Evolutionary conservation across 495 filamentous ascomycete species (phyloP), one percentile per base, ranked within the genome.

Genomic region (Penicillium canescens): DNA sequence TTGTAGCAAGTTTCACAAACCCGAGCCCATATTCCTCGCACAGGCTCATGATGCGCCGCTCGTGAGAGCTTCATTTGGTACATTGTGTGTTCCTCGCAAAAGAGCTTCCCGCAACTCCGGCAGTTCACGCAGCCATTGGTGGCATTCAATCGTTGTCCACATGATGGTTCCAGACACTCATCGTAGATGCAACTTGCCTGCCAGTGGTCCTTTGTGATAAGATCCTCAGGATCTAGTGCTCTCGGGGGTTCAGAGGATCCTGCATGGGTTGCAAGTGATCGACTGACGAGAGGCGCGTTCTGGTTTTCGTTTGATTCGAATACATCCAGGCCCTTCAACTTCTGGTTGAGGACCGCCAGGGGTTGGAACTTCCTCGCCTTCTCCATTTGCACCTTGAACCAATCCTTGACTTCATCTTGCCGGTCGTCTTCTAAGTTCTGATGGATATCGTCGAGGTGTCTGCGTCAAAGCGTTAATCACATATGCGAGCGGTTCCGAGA

Each of bases 1-100:
- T 96, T 98, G 72, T 93, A 98, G 69, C 94, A 98, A 23, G 94
- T 98, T 71, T 98, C 95, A 66, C 94, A 98, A 4, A 96, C 92
- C 31, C 94, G 73, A 63, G 89, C 95, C 94, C 94, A 98, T 50
- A 92, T 79, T 2, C 94, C 94, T 55, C 95, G 74, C 1, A 96
- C 87, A 0, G 95, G 95, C 57, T 98, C 95, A 75, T 96, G 91
- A 56, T 86, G 82, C 4, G 95, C 94, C 5, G 91, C 86, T 42
- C 92, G 80, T 9, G 91, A 96, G 16, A 98, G 82, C 78, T 94
- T 97, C 89, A 98, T 98, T 74, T 98, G 92, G 62, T 98, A 98
- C 94, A 97, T 96, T 28, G 93, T 97, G 74, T 98, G 95, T 58
- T 95, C 90, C 66, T 98, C 93, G 71, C 94, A 98, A 65, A 97